Evolutionary conservation across 345 rosid genomes (phyloP), one percentile per base, ranked within the genome.

Genomic region (Diplotaxis tenuifolia): DNA sequence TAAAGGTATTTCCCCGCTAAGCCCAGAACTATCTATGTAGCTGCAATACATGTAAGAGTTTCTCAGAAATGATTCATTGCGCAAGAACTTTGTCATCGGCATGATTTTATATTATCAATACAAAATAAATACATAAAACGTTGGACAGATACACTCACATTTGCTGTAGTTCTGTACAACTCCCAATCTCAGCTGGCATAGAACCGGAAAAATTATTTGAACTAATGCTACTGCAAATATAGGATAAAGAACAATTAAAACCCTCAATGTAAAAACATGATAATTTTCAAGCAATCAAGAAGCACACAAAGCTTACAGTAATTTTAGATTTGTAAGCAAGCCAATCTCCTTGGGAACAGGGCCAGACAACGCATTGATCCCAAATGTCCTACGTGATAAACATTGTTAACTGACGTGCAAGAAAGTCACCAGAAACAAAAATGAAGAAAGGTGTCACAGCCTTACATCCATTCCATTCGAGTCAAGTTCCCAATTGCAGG

Each of bases 301-400:
- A 15, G 55, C n/a, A 73, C 6, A 3, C 23, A 18, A 47, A 62
- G 75, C 89, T 83, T 85, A 88, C 96, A 90, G 47, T 21, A 5
- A 16, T 52, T 53, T 58, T 54, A 88, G 72, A 52, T 84, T 83
- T 5, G 87, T 78, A 73, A 88, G 93, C 74, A 70, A 47, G 28
- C 93, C 93, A 53, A 90, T 78, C 80, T 90, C 93, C 67, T 67
- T 80, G 8, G 94, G 96, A 58, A 90, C 73, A 74, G 86, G 86
- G 56, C 92, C 96, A 7, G 86, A 85, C 57, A 86, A 61, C 0
- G 88, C 79, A 81, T 90, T 86, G 52, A 75, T 80, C 59, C 85
- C 88, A 62, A 90, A 0, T 67, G 1, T 59, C 89, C 96, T 92
- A 20, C 8, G 36, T 47, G 59, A 62, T 9, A 20, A 11, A 31